A percentile compares a stretch with the other conserved stretches of the same genome.
These are phyloP conservation scores for Coniochaeta sp. DNA, from an alignment of 2,329 filamentous ascomycete species.

Conservation along the genomic window DNA sequence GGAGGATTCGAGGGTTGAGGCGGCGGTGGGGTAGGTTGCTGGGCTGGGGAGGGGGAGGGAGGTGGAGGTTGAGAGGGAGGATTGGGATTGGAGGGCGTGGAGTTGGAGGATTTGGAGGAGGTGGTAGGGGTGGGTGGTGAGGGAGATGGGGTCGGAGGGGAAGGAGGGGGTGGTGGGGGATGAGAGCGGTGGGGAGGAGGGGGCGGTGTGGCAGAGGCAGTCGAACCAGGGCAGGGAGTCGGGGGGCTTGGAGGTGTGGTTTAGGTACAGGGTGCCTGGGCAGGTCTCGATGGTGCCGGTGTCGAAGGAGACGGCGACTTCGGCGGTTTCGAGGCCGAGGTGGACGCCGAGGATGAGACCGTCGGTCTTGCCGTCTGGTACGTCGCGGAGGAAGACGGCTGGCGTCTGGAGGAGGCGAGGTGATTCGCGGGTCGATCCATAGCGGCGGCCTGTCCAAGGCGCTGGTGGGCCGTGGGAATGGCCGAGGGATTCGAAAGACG, in stretches of 20 bases:
- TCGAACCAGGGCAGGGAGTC: neutral
- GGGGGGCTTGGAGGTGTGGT: neutral
- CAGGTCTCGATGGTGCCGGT: neutral
- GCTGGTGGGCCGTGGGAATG: neutral
- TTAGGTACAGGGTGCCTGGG: constrained; percentile 1
- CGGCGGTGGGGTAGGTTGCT: neutral
- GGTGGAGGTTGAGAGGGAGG: neutral
- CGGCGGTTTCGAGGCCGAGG: neutral
- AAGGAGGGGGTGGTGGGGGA: neutral
- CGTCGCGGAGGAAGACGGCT: neutral
- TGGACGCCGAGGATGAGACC: neutral
- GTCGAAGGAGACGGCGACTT: constrained; percentile 2
- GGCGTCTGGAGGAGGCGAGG: neutral
- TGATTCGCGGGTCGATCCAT: neutral
- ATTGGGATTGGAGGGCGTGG: neutral
- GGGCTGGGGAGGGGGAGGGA: neutral
- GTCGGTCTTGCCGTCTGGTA: neutral
- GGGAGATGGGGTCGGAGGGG: neutral
- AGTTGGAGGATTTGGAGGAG: constrained; percentile 2
- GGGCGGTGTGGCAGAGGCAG: neutral
- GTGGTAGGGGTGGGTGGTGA: neutral
- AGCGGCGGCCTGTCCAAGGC: neutral
- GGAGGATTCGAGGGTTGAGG: neutral
- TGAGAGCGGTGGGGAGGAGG: neutral
- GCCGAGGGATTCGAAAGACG: neutral